Base-by-base conservation (phyloP, 768 basidiomycete species). In the Lentinula edodes region DNA sequence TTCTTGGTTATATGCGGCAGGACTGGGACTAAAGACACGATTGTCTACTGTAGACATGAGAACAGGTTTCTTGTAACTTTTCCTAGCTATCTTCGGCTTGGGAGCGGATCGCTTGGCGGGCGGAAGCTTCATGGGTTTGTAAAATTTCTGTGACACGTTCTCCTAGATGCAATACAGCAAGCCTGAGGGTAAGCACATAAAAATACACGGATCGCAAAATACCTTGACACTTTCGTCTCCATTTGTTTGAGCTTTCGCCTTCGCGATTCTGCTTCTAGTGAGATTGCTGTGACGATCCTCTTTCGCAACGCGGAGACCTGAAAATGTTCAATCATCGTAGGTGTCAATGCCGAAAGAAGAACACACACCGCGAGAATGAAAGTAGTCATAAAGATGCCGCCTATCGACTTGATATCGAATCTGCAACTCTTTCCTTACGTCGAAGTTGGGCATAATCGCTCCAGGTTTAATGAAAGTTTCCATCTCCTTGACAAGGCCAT, bases 331-430 rank as follows among this genome's bases (percentile, higher is more conserved):
- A 61, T 60, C 65, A 39, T 63, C 12, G n/a, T 32, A 20, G 3
- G 18, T 28, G 43, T 8, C 3, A 34, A 1, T n/a, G 15, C 32
- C 8, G 23, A 20, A 46, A 57, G 43, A 46, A 57, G 43, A 57
- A 72, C 72, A 68, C 36, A 71, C 61, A 60, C 78, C 82, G 66
- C 78, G 75, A 67, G 78, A 80, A 71, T 90, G 89, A 72, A 88
- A 90, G 71, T 90, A 90, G 72, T 90, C 89, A 68, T 90, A 90
- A 64, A 90, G 84, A 66, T 89, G 88, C 65, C 89, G 75, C 65
- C 89, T 78, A 69, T 90, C 88, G 61, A 89, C 85, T 62, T 76
- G 77, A 70, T 88, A 88, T 51, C 85, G 82, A 68, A 85, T 81
- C 72, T 90, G 89, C 38, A 90, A 82, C 62, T 84, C 86, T 64